Conservation (phyloP, 2,329 filamentous ascomycete species). For the Colletotrichum sp. region DNA sequence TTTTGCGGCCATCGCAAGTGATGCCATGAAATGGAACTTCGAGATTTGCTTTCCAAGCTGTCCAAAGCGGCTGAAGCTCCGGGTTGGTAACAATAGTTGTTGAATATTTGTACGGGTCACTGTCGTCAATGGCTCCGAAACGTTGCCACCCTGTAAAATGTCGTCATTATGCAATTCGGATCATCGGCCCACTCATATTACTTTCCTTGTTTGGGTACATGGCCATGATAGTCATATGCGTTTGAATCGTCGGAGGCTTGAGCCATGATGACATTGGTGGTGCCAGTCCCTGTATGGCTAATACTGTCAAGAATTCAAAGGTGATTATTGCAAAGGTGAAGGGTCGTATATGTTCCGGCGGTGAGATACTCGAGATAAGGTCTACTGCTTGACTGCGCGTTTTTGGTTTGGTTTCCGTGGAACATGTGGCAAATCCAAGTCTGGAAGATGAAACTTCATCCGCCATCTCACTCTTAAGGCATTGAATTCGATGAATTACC, state of each 20-base stretch:
- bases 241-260: neutral
- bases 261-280: neutral
- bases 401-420: neutral
- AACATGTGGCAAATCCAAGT: neutral
- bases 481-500: neutral
- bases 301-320: rapidly evolving
- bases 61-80: neutral
- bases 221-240: neutral
- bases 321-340: rapidly evolving
- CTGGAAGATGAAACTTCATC: neutral
- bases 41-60: neutral
- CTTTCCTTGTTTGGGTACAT: neutral
- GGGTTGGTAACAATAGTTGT: neutral
- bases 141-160: neutral
- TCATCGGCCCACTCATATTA: rapidly evolving
- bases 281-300: rapidly evolving
- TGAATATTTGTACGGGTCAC: neutral
- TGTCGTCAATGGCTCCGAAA: neutral
- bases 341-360: neutral
- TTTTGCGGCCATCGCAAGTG: neutral
- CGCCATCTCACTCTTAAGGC: neutral
- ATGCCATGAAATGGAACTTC: neutral
- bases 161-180: neutral
- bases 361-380: neutral
- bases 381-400: neutral